phyloP scores from a whole-genome alignment of 352 stramenopile species.

The Pythium volutum region DNA sequence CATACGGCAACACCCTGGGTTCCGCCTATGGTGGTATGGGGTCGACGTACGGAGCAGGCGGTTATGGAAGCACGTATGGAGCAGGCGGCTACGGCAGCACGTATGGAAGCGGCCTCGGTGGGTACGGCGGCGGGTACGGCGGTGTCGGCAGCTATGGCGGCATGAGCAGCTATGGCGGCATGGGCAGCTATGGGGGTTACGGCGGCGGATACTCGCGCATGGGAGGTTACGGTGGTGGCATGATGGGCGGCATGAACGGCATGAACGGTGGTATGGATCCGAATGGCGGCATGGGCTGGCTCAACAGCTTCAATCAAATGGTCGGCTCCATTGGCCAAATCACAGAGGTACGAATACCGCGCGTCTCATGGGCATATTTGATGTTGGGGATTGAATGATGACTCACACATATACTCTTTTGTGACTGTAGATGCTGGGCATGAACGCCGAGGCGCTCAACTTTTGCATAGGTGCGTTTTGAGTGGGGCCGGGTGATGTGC shows the following conservation, averaged over 20 bases:
- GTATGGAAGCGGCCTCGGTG: conserved; percentile 6
- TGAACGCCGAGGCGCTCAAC: conserved; percentile 41
- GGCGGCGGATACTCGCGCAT: conserved; percentile 22
- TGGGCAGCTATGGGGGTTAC: conserved; percentile 18
- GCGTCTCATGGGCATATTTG: neutral
- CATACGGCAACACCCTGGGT: conserved; percentile 14
- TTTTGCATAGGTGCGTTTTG: conserved; percentile 31
- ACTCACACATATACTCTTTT: neutral
- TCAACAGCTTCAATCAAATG: conserved; percentile 37
- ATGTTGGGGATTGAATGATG: neutral
- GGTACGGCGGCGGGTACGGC: neutral
- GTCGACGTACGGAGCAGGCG: conserved; percentile 2
- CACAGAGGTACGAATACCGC: conserved; percentile 27
- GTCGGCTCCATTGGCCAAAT: conserved; percentile 38
- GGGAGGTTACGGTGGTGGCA: conserved; percentile 21
- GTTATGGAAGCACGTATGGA: conserved; percentile 15
- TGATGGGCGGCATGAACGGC: conserved; percentile 24
- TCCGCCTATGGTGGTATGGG: conserved; percentile 2
- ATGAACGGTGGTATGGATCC: conserved; percentile 29
- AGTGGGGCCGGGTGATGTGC: no score
- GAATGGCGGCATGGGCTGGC: conserved; percentile 31
- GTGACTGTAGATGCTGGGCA: conserved; percentile 30
- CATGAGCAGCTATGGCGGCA: conserved; percentile 12
- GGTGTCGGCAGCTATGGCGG: conserved; percentile 17
- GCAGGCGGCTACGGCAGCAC: conserved; percentile 18